Base-by-base conservation (phyloP, 306 rosid species). In the Vicia faba region DNA sequence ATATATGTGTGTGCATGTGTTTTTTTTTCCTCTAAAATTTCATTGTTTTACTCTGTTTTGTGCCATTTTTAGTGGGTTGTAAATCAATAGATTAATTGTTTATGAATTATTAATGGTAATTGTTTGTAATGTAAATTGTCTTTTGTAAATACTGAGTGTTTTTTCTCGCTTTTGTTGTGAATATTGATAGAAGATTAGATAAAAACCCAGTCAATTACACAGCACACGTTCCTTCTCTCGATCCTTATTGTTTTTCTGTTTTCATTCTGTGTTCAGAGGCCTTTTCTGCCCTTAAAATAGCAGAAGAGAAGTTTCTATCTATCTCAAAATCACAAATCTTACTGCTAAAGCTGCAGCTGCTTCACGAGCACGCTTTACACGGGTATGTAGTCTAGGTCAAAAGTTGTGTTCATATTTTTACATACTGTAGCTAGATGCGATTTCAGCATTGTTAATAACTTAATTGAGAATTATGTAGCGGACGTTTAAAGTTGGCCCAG, bases 301-400 rank as follows among this genome's bases (percentile, higher is more conserved):
- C 96, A 19, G 96, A 88, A 66, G 93, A 87, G 80, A 92, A 84
- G 86, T 92, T 92, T 80, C 75, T 87, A 18, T 86, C 93, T 18
- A 79, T 89, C 68, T 87, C 98, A 38, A 92, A 87, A 78, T 87
- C 98, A 33, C 83, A 85, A 74, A 89, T 92, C 74, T 74, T 84
- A 77, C 68, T 87, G 38, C 75, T 87, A 10, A 92, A 89, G 84
- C 80, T 92, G 79, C 98, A 92, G 83, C 84, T 92, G 75, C 88
- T 92, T 72, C 98, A 92, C 54, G 96, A 89, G 80, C 89, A 71
- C 77, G 91, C 96, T 68, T 80, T 92, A 64, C 96, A 89, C 69
- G 84, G 86, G 98, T 89, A 77, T 65, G 84, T 51, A 55, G 56
- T 62, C 56, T 26, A 3, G 36, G 46, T 64, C 50, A 70, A 73